Evolutionary conservation across 2,329 filamentous ascomycete genomes (phyloP), one percentile per base, ranked within the genome.

Genomic region (Aschersonia sp.): DNA sequence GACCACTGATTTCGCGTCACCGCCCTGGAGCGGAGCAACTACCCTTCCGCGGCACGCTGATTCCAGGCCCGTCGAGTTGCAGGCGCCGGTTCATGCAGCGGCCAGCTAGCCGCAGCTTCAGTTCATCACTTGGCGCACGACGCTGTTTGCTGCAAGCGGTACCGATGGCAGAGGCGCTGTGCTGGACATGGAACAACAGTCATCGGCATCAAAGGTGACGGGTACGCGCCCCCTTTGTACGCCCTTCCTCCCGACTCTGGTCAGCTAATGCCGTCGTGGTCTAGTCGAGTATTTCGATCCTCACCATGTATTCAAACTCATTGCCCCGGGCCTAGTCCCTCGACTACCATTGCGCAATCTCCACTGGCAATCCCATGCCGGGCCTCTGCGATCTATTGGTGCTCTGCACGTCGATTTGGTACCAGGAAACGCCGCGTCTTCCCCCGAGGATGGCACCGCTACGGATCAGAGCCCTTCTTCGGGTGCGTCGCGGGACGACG

Each of bases 211-310:
- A 56, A 87, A 87, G 73, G 84, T 87, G 59, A 86, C 82, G 62
- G 82, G 83, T 85, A 69, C 47, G 64, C 53, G 7, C 31, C 8
- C 37, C 42, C 7, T n/a, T 32, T 32, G 30, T 35, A 7, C 32
- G 14, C 6, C 5, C 6, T 32, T 7, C 7, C 22, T n/a, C 14
- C 10, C 35, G 29, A 29, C 14, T 9, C 9, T 30, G 14, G 11
- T 41, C 9, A 41, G 31, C 44, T 48, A 41, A 50, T 43, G n/a
- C n/a, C 29, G 40, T n/a, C 32, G 44, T 41, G 6, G 9, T 14
- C 40, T 31, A 94, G 88, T 95, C 70, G 89, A 97, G 72, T 98
- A 95, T 69, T 87, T 85, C 69, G 92, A 98, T 68, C 90, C 92
- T 47, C 84, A 87, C 61, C 83, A 85, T 58, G 77, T 97, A 53